Evolutionary conservation across 1,284 basidiomycete genomes (phyloP).

Genomic region (Singerocomus rubriflavus): DNA sequence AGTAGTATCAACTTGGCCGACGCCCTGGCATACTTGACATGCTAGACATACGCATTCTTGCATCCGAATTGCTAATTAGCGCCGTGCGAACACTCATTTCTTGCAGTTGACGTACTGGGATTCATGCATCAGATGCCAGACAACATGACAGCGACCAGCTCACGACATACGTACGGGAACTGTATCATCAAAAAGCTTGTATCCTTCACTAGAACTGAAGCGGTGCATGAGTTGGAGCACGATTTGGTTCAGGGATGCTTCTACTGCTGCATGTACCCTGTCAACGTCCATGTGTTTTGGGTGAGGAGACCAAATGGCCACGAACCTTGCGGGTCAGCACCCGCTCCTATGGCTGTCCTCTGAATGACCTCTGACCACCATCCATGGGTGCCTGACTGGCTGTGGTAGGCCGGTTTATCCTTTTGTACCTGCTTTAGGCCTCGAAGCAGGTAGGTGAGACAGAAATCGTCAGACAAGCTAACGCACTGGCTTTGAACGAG

Average conservation of each 20-base stretch:
- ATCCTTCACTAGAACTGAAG: constrained; percentile 70
- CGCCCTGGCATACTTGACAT: neutral
- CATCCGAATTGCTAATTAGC: constrained; percentile 69
- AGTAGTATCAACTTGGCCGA: constrained; percentile 1
- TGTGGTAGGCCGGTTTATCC: constrained; percentile 51
- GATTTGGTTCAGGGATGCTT: constrained; percentile 48
- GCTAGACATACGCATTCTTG: constrained; percentile 55
- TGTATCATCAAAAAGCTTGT: constrained; percentile 62
- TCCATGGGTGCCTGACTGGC: constrained; percentile 41
- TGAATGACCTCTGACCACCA: constrained; percentile 77
- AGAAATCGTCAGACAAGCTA: neutral
- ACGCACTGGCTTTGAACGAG: constrained; percentile 65
- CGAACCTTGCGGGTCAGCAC: constrained; percentile 54
- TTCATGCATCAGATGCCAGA: constrained; percentile 9
- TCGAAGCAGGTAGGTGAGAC: constrained; percentile 27
- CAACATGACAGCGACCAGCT: neutral
- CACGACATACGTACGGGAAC: constrained; percentile 53
- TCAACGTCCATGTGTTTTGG: constrained; percentile 16
- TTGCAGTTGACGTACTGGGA: constrained; percentile 47
- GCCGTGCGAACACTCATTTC: constrained; percentile 49
- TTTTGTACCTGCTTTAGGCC: constrained; percentile 62
- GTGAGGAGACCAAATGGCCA: constrained; percentile 20
- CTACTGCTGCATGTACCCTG: constrained; percentile 43
- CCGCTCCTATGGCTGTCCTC: constrained; percentile 68
- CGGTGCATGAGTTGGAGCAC: constrained; percentile 54